Evolutionary conservation across 2,329 filamentous ascomycete genomes (phyloP), one percentile per base, ranked within the genome.

Genomic region (Hypoxylon sp.): DNA sequence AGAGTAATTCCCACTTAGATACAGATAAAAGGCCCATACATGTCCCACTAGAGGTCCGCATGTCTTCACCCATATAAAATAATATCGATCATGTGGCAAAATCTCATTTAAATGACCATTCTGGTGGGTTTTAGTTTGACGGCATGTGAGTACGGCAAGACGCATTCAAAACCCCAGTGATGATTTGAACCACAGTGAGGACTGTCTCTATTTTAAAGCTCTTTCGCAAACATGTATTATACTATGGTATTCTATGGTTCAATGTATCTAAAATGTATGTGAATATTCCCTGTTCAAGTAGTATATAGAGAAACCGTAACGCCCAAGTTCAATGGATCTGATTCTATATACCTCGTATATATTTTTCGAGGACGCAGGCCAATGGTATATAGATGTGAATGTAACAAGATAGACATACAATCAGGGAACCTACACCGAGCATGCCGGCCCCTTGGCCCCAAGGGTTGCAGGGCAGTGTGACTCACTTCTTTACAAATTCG

Each of bases 1-100:
- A 33, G 33, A 57, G 22, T 26, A 26, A 24, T 61, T 26, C 31
- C 50, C 60, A 57, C 55, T 57, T 54, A 50, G 31, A 26, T 59
- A 31, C 63, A 53, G 59, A 14, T 22, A 44, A n/a, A n/a, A 48
- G 22, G 5, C 26, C 42, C 44, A 24, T 26, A 31, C 42, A 31
- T 11, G n/a, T 63, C 29, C 50, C 50, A 46, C 58, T 19, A 9
- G 26, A 52, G 13, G 9, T 35, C 46, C 5, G 33, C 11, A 53
- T 53, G 29, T 60, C 35, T 46, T 42, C 24, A 46, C 8, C 6
- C 6, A 8, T 14, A 6, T 24, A 17, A 10, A 13, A 46, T 52
- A 19, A 6, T 26, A 13, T 33, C 17, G 22, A 52, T 31, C n/a
- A 19, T 11, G 31, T 31, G 9, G 26, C 13, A 22, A 35, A 29